Percentiles rank a stretch among this genome's conserved stretches.
phyloP scores from a whole-genome alignment of 2,329 filamentous ascomycete genomes.

The Cladosporium sp. region DNA sequence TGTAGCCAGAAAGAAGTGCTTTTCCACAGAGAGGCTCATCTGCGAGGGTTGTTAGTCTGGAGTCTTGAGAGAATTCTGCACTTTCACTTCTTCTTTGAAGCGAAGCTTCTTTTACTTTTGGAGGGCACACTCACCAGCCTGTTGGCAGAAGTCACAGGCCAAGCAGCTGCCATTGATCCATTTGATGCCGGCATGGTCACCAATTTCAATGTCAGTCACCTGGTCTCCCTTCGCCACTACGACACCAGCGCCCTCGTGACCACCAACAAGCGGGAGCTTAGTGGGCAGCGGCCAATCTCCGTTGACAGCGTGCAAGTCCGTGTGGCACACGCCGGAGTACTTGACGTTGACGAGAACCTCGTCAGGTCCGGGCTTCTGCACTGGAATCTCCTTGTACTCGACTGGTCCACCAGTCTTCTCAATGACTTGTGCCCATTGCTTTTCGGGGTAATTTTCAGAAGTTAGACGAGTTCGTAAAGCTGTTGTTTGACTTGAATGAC shows the following conservation, averaged over 20 bases:
- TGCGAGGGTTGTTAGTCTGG: conserved; percentile 22
- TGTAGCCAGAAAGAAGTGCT: conserved; percentile 79
- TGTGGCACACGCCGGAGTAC: conserved; percentile 88
- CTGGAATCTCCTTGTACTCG: conserved; percentile 76
- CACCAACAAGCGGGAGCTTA: conserved; percentile 83
- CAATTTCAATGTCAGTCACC: conserved; percentile 72
- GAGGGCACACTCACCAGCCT: conserved; percentile 69
- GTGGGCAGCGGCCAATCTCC: conserved; percentile 84
- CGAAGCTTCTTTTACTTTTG: too few relatives aligned
- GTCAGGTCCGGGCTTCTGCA: conserved; percentile 75
- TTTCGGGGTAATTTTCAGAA: too few relatives aligned
- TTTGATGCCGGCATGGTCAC: conserved; percentile 82
- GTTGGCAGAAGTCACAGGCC: conserved; percentile 76
- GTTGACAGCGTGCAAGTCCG: conserved; percentile 75
- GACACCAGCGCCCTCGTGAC: conserved; percentile 72
- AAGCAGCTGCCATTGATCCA: conserved; percentile 91
- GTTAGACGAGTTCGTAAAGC: conserved; percentile 39
- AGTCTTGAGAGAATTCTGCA: conserved; percentile 27
- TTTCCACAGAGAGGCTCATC: conserved; percentile 81
- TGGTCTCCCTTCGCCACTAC: conserved; percentile 77
- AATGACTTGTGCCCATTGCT: conserved; percentile 90
- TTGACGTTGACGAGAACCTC: conserved; percentile 91
- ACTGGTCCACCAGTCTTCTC: conserved; percentile 71
- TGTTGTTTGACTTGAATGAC: neutral
- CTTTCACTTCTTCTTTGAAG: conserved; percentile 52